A percentile compares a stretch with the other conserved stretches of the same genome.
These are phyloP conservation scores for Dioszegia hungarica DNA, from an alignment of 768 basidiomycete species.

Conservation along the genomic window DNA sequence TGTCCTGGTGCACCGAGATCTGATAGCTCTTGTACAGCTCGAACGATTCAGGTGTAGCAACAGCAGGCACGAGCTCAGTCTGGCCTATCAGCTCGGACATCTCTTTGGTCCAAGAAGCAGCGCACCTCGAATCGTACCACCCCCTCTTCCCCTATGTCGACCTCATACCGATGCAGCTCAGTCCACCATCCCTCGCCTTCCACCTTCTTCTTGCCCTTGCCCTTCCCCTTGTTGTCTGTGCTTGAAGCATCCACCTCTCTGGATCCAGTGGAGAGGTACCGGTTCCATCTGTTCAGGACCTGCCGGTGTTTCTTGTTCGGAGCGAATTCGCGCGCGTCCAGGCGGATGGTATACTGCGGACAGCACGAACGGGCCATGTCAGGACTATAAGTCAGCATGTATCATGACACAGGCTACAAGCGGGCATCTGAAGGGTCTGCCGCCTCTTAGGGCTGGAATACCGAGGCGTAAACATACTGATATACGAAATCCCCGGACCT, in stretches of 20 bases:
- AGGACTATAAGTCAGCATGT: conserved; percentile 55
- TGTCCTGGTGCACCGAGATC: conserved; percentile 68
- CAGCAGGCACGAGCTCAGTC: conserved; percentile 71
- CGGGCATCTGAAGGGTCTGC: no score
- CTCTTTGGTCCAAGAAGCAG: not conserved
- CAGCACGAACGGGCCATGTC: conserved; percentile 78
- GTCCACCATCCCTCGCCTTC: conserved; percentile 50
- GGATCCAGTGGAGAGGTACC: conserved; percentile 27
- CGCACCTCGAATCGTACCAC: conserved; percentile 20
- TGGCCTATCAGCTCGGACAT: conserved; percentile 40
- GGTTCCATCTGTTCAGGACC: conserved; percentile 38
- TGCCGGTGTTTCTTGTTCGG: conserved; percentile 38
- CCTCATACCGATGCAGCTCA: conserved; percentile 60
- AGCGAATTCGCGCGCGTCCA: conserved; percentile 26
- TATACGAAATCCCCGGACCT: conserved; percentile 62
- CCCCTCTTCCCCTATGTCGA: conserved; percentile 30
- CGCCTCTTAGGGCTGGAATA: not conserved
- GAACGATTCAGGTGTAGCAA: conserved; percentile 76
- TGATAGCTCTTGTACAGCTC: conserved; percentile 74
- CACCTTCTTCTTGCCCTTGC: conserved; percentile 30
- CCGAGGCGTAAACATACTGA: conserved; percentile 29
- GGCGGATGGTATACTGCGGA: conserved; percentile 85
- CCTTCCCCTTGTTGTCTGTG: conserved; percentile 16
- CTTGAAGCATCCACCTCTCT: not conserved
- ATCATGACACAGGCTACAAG: no score